Base-by-base conservation (phyloP, 345 rosid species). In the Diplotaxis tenuifolia region DNA sequence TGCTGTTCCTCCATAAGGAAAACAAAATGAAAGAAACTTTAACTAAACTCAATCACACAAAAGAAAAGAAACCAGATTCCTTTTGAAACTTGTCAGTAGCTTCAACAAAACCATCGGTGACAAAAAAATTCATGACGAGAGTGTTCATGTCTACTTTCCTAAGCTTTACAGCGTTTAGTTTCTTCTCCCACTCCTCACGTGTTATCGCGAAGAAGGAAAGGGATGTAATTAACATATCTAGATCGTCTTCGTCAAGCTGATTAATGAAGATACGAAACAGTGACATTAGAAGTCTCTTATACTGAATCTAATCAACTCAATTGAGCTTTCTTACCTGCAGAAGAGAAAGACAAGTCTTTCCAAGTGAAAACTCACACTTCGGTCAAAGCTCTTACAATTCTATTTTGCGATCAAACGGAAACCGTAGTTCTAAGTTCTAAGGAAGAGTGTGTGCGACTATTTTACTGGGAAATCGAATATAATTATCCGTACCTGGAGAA, bases 71-170 rank as follows among this genome's bases (percentile, higher is more conserved):
- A 75, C 98, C 99, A 68, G 99, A 96, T 62, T 96, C 99, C 78
- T 74, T 86, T 76, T 87, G 86, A 78, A 96, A 90, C 62, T 89
- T 89, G 79, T 90, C 96, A 10, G 98, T 96, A 49, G 90, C 99
- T 64, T 96, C 99, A 11, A 92, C 98, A 78, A 82, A 96, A 59
- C 99, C 98, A 78, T 96, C 99, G 9, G 97, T 92, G 42, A 92
- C 98, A 71, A 96, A 91, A 78, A 90, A 96, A 82, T 96, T 96
- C 99, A 96, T 96, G 67, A 96, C 98, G 79, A 96, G 79, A 74
- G 84, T 92, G 75, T 89, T 92, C 98, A 92, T 90, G 65, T 96
- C 99, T 76, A 89, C 98, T 87, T 96, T 96, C 80, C 90, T 86
- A 65, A 88, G 86, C 83, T 83, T 88, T 6, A 92, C 91, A 67